Base-by-base conservation (phyloP, 805 yeast species). In the Millerozyma acaciae region DNA sequence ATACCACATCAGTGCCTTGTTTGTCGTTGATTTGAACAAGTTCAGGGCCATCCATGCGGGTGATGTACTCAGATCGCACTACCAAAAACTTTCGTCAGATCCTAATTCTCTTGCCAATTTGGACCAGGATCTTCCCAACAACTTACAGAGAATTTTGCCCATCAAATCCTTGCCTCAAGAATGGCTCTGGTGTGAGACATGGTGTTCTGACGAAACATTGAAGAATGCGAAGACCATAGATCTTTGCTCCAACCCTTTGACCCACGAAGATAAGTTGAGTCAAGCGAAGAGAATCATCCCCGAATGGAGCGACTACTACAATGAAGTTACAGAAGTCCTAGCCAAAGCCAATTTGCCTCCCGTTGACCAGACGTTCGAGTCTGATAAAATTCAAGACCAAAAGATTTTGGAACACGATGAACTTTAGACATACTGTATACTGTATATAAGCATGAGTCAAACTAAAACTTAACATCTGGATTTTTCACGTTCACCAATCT, bases 111-210 rank as follows among this genome's bases (percentile, higher is more conserved):
- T 93, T 37, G 72, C 86, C 8, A 87, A 86, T 48, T 68, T 89
- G 39, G 97, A 88, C 52, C 97, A 90, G 53, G 97, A 93, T 53
- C 69, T 90, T 40, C 88, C 96, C n/a, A 93, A 90, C 57, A 84
- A 85, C 50, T 45, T 89, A 45, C 97, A 93, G 56, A 47, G 65
- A 15, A 55, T 58, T 18, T 56, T 90, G 19, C 81, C 80, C 31
- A 87, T 87, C 13, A 73, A 65, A 48, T 80, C 93, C 6, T 62
- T 86, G 27, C 84, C 87, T 3, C 80, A 80, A 44, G 89, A 84
- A 28, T 86, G 95, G 94, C 62, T 85, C 23, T 87, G 95, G 95
- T 87, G 95, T 59, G 95, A 86, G 50, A 86, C 95, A 0, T 86
- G 95, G 95, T 84, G 95, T 55, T 68, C 78, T 19, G 84, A 79